Conservation (phyloP, 768 basidiomycete species). For the Chiua virens region DNA sequence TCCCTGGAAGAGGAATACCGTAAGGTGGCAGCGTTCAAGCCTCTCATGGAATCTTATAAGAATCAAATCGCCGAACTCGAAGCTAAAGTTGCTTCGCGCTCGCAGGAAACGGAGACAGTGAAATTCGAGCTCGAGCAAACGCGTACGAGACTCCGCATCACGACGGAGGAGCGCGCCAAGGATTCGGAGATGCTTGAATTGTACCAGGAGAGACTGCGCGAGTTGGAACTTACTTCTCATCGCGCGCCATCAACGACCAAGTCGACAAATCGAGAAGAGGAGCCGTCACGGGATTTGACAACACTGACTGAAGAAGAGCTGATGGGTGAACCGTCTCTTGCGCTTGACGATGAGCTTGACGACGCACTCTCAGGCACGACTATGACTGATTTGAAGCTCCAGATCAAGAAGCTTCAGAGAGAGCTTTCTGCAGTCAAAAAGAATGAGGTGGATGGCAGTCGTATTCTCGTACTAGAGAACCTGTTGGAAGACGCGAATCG, state of each 20-base stretch:
- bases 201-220: conserved; percentile 87
- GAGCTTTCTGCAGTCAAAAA: conserved; percentile 75
- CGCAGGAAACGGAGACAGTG: conserved; percentile 70
- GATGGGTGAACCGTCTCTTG: conserved; percentile 51
- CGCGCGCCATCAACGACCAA: conserved; percentile 39
- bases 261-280: conserved; percentile 18
- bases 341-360: conserved; percentile 83
- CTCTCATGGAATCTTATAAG: conserved; percentile 91
- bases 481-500: conserved; percentile 87
- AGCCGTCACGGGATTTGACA: conserved; percentile 22
- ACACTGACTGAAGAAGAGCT: conserved; percentile 48
- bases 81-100: conserved; percentile 59
- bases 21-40: conserved; percentile 83
- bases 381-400: conserved; percentile 90
- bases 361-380: conserved; percentile 81
- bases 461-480: conserved; percentile 85
- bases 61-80: conserved; percentile 82
- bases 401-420: conserved; percentile 76
- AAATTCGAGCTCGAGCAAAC: conserved; percentile 78
- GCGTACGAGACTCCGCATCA: conserved; percentile 65
- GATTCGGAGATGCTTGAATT: conserved; percentile 85
- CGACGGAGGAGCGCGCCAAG: conserved; percentile 66
- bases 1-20: conserved; percentile 90
- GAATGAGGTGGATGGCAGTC: conserved; percentile 75
- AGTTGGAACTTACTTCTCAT: conserved; percentile 74